Evolutionary conservation across 2,329 filamentous ascomycete genomes (phyloP).

Genomic region (Ilyonectria robusta): DNA sequence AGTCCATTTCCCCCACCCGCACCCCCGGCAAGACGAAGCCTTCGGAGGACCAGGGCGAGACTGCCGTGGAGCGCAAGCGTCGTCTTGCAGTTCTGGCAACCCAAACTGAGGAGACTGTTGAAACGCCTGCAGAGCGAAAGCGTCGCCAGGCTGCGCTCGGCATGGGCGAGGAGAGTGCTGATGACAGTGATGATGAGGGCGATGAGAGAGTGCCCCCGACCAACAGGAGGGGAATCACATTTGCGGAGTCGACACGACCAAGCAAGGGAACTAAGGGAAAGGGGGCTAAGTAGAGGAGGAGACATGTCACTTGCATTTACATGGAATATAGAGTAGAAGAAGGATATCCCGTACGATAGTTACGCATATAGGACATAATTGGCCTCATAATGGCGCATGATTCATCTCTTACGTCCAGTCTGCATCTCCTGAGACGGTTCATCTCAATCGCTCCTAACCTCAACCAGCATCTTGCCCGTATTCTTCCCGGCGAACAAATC

Average conservation of each 20-base stretch:
- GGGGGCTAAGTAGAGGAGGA: constrained; percentile 13
- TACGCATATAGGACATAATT: constrained; percentile 21
- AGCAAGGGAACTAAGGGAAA: constrained; percentile 35
- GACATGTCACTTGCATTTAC: constrained; percentile 34
- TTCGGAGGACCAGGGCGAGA: constrained; percentile 65
- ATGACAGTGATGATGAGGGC: constrained; percentile 71
- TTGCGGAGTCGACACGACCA: constrained; percentile 64
- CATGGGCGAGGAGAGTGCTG: constrained; percentile 63
- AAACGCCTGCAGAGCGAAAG: constrained; percentile 82
- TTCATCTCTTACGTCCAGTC: background rate
- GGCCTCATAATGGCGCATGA: constrained; percentile 18
- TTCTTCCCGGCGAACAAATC: constrained; percentile 79
- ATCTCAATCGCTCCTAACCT: constrained; percentile 41
- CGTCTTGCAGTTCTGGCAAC: constrained; percentile 69
- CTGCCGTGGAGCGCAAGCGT: constrained; percentile 77
- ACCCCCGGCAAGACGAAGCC: constrained; percentile 34
- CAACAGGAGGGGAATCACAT: constrained; percentile 70
- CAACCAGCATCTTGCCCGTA: constrained; percentile 67
- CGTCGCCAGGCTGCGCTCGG: constrained; percentile 82
- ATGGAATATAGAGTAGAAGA: constrained; percentile 37
- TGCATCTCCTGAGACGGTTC: background rate
- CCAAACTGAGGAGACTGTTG: constrained; percentile 64
- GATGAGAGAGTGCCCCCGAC: constrained; percentile 65
- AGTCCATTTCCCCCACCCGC: constrained; percentile 38
- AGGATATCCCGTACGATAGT: constrained; percentile 28